Conservation (phyloP, 768 basidiomycete genomes). For the Imleria badia region DNA sequence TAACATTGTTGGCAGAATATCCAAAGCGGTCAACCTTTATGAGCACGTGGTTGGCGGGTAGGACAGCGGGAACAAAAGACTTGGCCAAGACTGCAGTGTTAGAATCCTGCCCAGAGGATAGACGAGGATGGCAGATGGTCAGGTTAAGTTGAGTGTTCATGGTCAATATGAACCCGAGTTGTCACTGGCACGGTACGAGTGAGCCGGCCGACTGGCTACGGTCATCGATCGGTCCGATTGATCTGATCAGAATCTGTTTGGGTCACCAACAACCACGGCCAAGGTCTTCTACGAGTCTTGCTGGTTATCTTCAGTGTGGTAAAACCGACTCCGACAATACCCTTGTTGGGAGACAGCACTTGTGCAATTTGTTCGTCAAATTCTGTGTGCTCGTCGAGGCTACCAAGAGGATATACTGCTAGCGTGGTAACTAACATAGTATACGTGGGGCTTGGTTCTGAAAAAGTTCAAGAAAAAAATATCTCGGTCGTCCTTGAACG, state of each 20-base stretch:
- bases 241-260: no score
- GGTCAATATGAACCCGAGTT: no score
- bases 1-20: slow-evolving; percentile 70
- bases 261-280: no score
- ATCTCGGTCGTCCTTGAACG: background rate
- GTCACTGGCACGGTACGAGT: no score
- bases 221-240: no score
- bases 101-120: slow-evolving; percentile 33
- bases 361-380: background rate
- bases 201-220: no score
- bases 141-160: slow-evolving; percentile 26
- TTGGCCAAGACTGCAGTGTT: slow-evolving; percentile 29
- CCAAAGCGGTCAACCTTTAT: slow-evolving; percentile 66
- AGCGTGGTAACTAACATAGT: background rate
- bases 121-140: slow-evolving; percentile 41
- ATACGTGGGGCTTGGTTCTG: background rate
- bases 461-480: slow-evolving; percentile 1
- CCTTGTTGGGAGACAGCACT: background rate
- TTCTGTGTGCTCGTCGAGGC: background rate
- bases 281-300: no score
- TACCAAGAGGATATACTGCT: background rate
- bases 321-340: background rate
- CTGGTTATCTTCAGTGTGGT: no score
- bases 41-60: slow-evolving; percentile 48
- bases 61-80: slow-evolving; percentile 18